phyloP scores from a whole-genome alignment of 257 asterid genomes.

The Jacaranda copaia region DNA sequence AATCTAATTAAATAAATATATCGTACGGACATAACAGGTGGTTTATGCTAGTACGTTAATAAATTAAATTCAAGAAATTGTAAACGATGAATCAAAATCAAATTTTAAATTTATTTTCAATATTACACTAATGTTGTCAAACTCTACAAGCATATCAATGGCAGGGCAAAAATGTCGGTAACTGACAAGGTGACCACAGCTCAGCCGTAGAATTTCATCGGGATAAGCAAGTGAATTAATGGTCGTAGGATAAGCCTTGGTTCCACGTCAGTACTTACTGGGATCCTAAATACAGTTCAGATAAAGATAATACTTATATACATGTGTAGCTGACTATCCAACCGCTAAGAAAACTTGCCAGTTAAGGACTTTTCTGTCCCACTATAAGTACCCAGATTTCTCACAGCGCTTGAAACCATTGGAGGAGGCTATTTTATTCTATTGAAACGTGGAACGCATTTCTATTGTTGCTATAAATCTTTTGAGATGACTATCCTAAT shows the following conservation, averaged over 20 bases:
- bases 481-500: conserved; percentile 63
- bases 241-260: conserved; percentile 45
- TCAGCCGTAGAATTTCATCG: background rate
- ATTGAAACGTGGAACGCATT: no score
- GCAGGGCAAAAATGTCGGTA: background rate
- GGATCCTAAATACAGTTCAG: background rate
- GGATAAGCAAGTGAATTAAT: background rate
- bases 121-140: no score
- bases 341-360: conserved; percentile 13
- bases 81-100: no score
- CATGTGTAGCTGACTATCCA: conserved; percentile 44
- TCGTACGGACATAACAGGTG: no score
- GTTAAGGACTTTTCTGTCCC: conserved; percentile 53
- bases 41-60: no score
- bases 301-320: background rate
- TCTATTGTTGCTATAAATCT: background rate
- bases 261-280: conserved; percentile 46
- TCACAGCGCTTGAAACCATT: background rate
- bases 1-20: no score
- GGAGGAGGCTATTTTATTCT: no score
- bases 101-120: no score
- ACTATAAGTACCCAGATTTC: conserved; percentile 52
- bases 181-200: conserved; percentile 20
- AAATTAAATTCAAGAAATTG: no score
- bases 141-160: no score